These are phyloP conservation scores for Exophiala bonariae DNA, from an alignment of 2,329 filamentous ascomycete genomes.

Conservation along the genomic window DNA sequence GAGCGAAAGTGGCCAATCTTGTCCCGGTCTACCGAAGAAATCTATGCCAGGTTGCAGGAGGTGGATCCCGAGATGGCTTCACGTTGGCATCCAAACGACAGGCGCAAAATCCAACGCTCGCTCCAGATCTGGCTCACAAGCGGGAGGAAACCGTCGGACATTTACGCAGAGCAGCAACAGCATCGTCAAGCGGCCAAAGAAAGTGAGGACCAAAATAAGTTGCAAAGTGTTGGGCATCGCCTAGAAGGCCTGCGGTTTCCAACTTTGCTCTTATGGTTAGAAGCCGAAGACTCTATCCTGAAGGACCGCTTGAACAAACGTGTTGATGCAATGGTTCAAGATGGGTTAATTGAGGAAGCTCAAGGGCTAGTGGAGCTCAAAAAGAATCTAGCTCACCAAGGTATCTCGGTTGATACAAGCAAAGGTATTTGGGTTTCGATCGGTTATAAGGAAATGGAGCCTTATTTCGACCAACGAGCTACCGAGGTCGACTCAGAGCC, in stretches of 20 bases:
- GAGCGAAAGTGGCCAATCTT: constrained; percentile 60
- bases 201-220: constrained; percentile 20
- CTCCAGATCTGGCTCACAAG: constrained; percentile 87
- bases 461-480: constrained; percentile 56
- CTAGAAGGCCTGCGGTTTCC: constrained; percentile 48
- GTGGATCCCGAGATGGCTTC: constrained; percentile 88
- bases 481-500: constrained; percentile 7
- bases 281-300: constrained; percentile 69
- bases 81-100: constrained; percentile 91
- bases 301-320: constrained; percentile 71
- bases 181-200: neutral
- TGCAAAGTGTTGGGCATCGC: constrained; percentile 22
- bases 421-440: constrained; percentile 96
- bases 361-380: constrained; percentile 40
- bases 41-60: constrained; percentile 71
- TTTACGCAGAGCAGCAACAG: constrained; percentile 73
- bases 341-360: constrained; percentile 62
- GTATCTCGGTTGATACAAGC: constrained; percentile 65
- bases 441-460: constrained; percentile 86
- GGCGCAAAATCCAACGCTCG: constrained; percentile 83
- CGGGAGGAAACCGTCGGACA: constrained; percentile 76
- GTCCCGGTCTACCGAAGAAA: constrained; percentile 66
- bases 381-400: constrained; percentile 43
- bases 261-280: constrained; percentile 82
- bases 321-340: constrained; percentile 78